A percentile compares a stretch with the other conserved stretches of the same genome.
These are phyloP conservation scores for Botrytis fragariae DNA, from an alignment of 2,329 filamentous ascomycete species.

Conservation along the genomic window DNA sequence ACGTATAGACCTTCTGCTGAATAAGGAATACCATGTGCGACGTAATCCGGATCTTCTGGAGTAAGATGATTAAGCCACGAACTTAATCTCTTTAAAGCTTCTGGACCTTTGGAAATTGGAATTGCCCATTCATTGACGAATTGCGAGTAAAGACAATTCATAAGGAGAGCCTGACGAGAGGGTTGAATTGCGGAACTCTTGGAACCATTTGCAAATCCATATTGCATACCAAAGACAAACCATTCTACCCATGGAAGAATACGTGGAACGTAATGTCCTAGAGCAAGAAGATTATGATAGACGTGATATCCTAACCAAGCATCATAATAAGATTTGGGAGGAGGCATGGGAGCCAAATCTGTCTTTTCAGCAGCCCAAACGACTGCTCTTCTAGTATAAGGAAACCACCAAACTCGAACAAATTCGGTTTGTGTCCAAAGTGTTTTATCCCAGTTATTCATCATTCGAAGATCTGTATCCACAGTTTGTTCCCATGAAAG, in stretches of 20 bases:
- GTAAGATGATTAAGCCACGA: slow-evolving; percentile 73
- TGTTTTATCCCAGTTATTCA: slow-evolving; percentile 67
- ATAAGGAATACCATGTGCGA: slow-evolving; percentile 71
- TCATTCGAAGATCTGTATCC: slow-evolving; percentile 64
- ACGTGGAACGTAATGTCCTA: slow-evolving; percentile 73
- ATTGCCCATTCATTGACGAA: slow-evolving; percentile 98
- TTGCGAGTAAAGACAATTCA: slow-evolving; percentile 98
- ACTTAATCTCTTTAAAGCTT: slow-evolving; percentile 77
- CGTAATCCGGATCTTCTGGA: slow-evolving; percentile 63
- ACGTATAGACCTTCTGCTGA: slow-evolving; percentile 77
- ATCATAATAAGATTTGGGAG: slow-evolving; percentile 71
- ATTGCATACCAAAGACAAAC: slow-evolving; percentile 97
- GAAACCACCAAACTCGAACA: slow-evolving; percentile 96
- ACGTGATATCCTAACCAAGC: slow-evolving; percentile 78
- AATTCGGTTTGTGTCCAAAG: slow-evolving; percentile 87
- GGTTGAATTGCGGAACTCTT: slow-evolving; percentile 75
- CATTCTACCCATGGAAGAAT: slow-evolving; percentile 88
- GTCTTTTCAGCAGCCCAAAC: slow-evolving; percentile 88
- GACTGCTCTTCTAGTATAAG: slow-evolving; percentile 83
- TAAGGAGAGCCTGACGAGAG: slow-evolving; percentile 75
- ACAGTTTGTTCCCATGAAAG: slow-evolving; percentile 83
- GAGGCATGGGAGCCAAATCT: slow-evolving; percentile 56
- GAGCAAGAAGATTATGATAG: slow-evolving; percentile 86
- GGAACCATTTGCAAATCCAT: slow-evolving; percentile 74
- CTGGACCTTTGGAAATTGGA: slow-evolving; percentile 79